These are phyloP conservation scores for Ophiosphaerella herpotricha DNA, from an alignment of 2,329 filamentous ascomycete species.

Conservation along the genomic window DNA sequence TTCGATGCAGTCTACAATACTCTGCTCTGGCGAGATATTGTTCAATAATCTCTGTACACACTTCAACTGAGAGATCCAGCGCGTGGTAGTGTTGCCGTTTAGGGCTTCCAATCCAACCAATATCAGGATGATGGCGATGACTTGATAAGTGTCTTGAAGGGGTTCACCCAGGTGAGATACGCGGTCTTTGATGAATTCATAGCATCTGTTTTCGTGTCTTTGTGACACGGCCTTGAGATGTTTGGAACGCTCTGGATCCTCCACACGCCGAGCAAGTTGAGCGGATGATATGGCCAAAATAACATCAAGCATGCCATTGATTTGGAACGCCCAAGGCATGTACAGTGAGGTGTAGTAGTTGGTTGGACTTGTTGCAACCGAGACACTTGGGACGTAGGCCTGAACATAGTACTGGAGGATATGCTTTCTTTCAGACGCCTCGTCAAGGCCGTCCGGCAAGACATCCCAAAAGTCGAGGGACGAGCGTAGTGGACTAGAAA, in stretches of 20 bases:
- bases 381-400: conserved; percentile 43
- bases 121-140: conserved; percentile 40
- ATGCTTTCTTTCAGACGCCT: conserved; percentile 31
- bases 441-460: conserved; percentile 30
- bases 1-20: conserved; percentile 32
- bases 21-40: conserved; percentile 28
- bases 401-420: conserved; percentile 43
- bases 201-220: conserved; percentile 40
- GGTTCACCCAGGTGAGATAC: conserved; percentile 30
- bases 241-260: conserved; percentile 31
- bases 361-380: conserved; percentile 39
- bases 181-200: conserved; percentile 38
- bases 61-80: conserved; percentile 43
- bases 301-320: conserved; percentile 42
- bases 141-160: conserved; percentile 37
- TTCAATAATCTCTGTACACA: conserved; percentile 39
- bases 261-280: conserved; percentile 38
- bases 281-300: conserved; percentile 43
- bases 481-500: conserved; percentile 18
- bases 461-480: conserved; percentile 39
- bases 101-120: conserved; percentile 43
- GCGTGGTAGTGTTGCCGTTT: conserved; percentile 39
- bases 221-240: conserved; percentile 35
- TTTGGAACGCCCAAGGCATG: conserved; percentile 44
- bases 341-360: conserved; percentile 44